A percentile compares a stretch with the other conserved stretches of the same genome.
phyloP scores from a whole-genome alignment of 2,329 filamentous ascomycete genomes.

The Neofusicoccum kwambonambiense region DNA sequence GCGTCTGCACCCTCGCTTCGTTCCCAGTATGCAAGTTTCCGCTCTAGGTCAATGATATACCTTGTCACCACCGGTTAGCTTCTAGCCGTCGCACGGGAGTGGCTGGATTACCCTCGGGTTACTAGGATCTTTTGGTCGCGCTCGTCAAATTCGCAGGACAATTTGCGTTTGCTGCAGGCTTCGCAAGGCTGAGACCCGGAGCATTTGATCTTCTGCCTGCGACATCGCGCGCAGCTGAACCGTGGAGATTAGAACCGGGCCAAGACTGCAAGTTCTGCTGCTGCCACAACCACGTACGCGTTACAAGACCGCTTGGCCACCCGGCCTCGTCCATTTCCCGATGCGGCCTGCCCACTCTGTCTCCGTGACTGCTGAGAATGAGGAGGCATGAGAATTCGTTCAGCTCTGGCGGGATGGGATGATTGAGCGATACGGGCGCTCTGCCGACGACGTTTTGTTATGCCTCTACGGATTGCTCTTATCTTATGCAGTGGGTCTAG shows the following conservation, averaged over 20 bases:
- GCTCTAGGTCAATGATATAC: constrained; percentile 29
- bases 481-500: background rate
- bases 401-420: background rate
- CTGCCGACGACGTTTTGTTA: background rate
- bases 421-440: background rate
- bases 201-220: constrained; percentile 34
- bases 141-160: constrained; percentile 31
- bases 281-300: constrained; percentile 19
- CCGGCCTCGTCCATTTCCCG: background rate
- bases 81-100: background rate
- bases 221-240: constrained; percentile 29
- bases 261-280: background rate
- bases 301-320: constrained; percentile 28
- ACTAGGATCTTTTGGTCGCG: constrained; percentile 33
- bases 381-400: background rate
- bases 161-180: constrained; percentile 29
- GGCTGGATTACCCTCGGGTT: constrained; percentile 25
- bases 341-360: background rate
- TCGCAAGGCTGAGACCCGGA: constrained; percentile 32
- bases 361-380: background rate
- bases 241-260: background rate
- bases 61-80: constrained; percentile 16
- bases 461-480: background rate
- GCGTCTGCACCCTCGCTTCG: constrained; percentile 8
- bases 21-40: constrained; percentile 26